Conservation (phyloP, 306 rosid species). For the Quercus engelmannii region DNA sequence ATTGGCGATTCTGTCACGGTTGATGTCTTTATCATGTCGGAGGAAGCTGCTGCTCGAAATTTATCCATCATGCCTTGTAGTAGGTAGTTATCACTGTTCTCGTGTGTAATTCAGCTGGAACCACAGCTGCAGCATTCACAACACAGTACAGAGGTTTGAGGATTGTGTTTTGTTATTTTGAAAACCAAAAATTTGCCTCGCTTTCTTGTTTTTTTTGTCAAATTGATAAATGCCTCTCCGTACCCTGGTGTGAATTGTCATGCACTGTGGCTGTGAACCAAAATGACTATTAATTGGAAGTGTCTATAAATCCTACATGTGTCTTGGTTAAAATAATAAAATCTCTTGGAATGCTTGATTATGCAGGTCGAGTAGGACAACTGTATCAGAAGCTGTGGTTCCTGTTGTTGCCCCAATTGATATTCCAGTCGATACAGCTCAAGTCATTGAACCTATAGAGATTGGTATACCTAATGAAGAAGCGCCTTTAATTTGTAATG, state of each 20-base stretch:
- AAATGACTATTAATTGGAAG: conserved; percentile 4
- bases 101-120: not conserved
- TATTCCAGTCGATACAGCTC: conserved; percentile 31
- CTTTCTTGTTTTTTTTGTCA: not conserved
- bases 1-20: conserved; percentile 63
- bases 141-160: conserved; percentile 11
- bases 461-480: conserved; percentile 43
- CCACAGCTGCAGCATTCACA: conserved; percentile 12
- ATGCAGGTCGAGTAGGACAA: conserved; percentile 91
- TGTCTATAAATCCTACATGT: conserved; percentile 1
- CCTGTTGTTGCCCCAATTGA: conserved; percentile 53
- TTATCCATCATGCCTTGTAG: conserved; percentile 80
- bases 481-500: conserved; percentile 34
- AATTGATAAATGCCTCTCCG: conserved; percentile 1
- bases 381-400: conserved; percentile 75
- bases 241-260: conserved; percentile 7
- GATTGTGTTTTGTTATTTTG: not conserved
- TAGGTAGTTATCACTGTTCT: conserved; percentile 52
- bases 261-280: conserved; percentile 5
- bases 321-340: conserved; percentile 1
- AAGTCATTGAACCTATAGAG: conserved; percentile 34
- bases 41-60: conserved; percentile 66
- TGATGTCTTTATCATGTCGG: conserved; percentile 67
- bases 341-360: conserved; percentile 19
- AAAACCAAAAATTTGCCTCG: not conserved